phyloP scores from a whole-genome alignment of 257 asterid genomes.

The Cruciata laevipes region DNA sequence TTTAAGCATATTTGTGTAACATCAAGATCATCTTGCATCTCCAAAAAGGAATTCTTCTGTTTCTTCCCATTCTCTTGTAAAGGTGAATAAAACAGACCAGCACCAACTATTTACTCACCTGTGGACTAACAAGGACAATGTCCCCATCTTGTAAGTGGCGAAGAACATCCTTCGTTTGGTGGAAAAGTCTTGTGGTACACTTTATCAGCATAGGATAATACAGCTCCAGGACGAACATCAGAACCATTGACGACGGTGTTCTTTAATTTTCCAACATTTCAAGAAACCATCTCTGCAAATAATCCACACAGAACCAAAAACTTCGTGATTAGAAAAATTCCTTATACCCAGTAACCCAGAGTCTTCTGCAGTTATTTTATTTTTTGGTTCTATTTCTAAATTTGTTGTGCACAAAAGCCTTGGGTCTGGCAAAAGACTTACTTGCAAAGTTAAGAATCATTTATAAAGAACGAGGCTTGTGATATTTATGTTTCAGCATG shows the following conservation, averaged over 20 bases:
- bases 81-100: neutral
- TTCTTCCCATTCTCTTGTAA: slow-evolving; percentile 18
- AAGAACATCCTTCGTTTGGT: slow-evolving; percentile 38
- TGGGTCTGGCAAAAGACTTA: neutral
- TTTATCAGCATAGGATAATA: slow-evolving; percentile 27
- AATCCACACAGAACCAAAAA: neutral
- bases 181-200: too few species aligned
- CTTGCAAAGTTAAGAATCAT: neutral
- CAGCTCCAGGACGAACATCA: slow-evolving; percentile 90
- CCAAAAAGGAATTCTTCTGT: slow-evolving; percentile 48
- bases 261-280: slow-evolving; percentile 87
- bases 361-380: neutral
- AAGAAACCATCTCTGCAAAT: slow-evolving; percentile 80
- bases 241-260: slow-evolving; percentile 76
- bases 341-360: neutral
- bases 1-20: slow-evolving; percentile 62
- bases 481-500: neutral
- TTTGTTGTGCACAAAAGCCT: neutral
- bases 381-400: neutral
- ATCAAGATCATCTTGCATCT: slow-evolving; percentile 68
- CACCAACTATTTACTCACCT: slow-evolving; percentile 36
- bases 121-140: slow-evolving; percentile 92
- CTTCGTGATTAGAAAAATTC: neutral
- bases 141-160: slow-evolving; percentile 99
- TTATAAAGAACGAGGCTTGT: neutral